phyloP scores from a whole-genome alignment of 441 rosid species.

The Populus hybrid region DNA sequence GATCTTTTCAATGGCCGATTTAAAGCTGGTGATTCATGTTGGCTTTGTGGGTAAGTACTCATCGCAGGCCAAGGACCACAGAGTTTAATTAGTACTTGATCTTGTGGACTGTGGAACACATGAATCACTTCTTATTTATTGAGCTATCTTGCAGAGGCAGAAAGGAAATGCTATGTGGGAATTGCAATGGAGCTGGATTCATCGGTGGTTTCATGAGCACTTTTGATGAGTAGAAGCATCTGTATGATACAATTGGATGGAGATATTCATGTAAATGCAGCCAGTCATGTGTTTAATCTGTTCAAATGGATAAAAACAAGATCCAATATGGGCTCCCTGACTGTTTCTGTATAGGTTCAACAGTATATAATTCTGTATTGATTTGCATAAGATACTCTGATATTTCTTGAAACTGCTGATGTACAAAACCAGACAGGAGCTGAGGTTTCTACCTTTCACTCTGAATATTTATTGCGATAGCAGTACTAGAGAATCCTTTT shows the following conservation, averaged over 20 bases:
- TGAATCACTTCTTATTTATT: background rate
- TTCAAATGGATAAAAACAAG: background rate
- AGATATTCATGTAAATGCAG: background rate
- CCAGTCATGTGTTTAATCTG: background rate
- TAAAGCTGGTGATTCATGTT: constrained; percentile 58
- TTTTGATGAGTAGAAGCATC: constrained; percentile 38
- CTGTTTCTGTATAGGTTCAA: background rate
- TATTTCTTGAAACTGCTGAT: background rate
- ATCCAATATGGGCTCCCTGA: background rate
- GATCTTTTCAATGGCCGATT: constrained; percentile 52
- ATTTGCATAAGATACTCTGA: background rate
- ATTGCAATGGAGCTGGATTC: constrained; percentile 71
- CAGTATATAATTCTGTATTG: background rate
- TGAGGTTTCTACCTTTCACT: too few relatives aligned
- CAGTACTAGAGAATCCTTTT: background rate
- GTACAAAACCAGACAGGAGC: too few relatives aligned
- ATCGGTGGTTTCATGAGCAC: constrained; percentile 66
- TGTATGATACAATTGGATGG: background rate
- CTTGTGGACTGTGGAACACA: background rate
- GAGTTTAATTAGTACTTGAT: background rate
- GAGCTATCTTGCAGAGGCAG: constrained; percentile 43
- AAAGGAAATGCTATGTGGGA: constrained; percentile 50
- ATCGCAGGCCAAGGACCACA: background rate
- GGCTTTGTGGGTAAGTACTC: constrained; percentile 56
- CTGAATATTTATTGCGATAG: too few relatives aligned